A percentile compares a stretch with the other conserved stretches of the same genome.
Evolutionary conservation across 2,329 filamentous ascomycete species (phyloP).

Genomic region (Botrytis aclada): DNA sequence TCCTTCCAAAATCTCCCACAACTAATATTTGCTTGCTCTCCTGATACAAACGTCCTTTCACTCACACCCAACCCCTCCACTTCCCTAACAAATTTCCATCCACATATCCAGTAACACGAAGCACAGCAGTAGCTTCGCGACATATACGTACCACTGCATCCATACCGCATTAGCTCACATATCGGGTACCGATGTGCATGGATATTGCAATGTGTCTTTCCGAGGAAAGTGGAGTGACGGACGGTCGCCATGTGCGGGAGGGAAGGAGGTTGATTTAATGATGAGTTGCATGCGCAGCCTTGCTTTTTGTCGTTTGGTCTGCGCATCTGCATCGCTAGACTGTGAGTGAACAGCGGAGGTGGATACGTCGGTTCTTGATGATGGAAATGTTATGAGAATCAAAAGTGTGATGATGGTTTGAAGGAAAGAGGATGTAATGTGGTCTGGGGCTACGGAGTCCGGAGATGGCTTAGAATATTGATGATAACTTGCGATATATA

Average conservation of each 20-base stretch:
- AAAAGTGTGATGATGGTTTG: background rate
- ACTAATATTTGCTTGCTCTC: background rate
- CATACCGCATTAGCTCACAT: background rate
- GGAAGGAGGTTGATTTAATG: background rate
- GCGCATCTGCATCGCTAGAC: background rate
- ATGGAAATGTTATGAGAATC: background rate
- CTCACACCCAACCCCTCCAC: background rate
- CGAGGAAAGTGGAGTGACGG: background rate
- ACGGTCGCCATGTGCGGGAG: slow-evolving; percentile 11
- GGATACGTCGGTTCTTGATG: background rate
- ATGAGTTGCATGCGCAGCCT: background rate
- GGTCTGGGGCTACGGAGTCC: background rate
- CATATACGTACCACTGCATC: background rate
- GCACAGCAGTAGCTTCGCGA: background rate
- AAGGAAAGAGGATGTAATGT: background rate
- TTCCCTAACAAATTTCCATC: background rate
- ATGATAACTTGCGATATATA: background rate
- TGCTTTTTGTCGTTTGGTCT: background rate
- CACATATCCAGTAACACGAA: background rate
- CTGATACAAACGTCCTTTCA: background rate
- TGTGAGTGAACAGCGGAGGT: background rate
- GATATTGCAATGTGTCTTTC: background rate
- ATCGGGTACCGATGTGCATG: background rate
- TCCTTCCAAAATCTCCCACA: background rate
- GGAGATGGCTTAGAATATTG: rapidly evolving